phyloP scores from a whole-genome alignment of 2,329 filamentous ascomycete genomes.

The Shiraia bambusicola region DNA sequence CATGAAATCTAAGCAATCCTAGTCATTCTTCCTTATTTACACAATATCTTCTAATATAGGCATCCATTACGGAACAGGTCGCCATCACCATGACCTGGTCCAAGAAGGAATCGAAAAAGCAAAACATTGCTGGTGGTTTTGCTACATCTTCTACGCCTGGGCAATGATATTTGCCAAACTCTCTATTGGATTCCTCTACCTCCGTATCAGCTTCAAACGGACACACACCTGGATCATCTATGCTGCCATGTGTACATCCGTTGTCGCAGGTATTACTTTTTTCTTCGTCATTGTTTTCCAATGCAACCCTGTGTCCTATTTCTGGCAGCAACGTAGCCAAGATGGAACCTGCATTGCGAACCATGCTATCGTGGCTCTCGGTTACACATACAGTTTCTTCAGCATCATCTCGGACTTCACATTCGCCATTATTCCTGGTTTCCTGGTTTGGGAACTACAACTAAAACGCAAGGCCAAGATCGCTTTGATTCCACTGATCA shows the following conservation, averaged over 20 bases:
- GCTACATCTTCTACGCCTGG: slow-evolving; percentile 36
- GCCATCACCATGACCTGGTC: slow-evolving; percentile 28
- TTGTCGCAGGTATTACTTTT: slow-evolving; percentile 42
- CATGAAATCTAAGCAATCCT: slow-evolving; percentile 4
- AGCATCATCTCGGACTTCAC: slow-evolving; percentile 52
- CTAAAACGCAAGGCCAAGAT: slow-evolving; percentile 54
- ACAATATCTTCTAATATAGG: slow-evolving; percentile 29
- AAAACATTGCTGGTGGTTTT: slow-evolving; percentile 37
- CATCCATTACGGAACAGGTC: slow-evolving; percentile 34
- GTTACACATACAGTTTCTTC: slow-evolving; percentile 51
- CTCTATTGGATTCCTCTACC: slow-evolving; percentile 36
- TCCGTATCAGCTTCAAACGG: slow-evolving; percentile 34
- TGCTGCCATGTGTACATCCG: slow-evolving; percentile 39
- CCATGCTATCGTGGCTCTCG: slow-evolving; percentile 44
- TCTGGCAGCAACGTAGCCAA: slow-evolving; percentile 48
- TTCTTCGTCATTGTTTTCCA: slow-evolving; percentile 55
- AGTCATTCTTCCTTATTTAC: slow-evolving; percentile 31
- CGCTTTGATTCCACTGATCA: slow-evolving; percentile 51
- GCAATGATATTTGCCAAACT: slow-evolving; percentile 39
- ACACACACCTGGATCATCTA: slow-evolving; percentile 43
- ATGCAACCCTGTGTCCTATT: slow-evolving; percentile 52
- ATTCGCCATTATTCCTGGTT: slow-evolving; percentile 53
- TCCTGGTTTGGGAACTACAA: slow-evolving; percentile 54
- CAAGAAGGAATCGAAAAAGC: slow-evolving; percentile 23
- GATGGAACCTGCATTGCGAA: slow-evolving; percentile 47